A percentile compares a stretch with the other conserved stretches of the same genome.
phyloP scores from a whole-genome alignment of 1,139 yeast species.

The Debaryomycetaceae sp. region DNA sequence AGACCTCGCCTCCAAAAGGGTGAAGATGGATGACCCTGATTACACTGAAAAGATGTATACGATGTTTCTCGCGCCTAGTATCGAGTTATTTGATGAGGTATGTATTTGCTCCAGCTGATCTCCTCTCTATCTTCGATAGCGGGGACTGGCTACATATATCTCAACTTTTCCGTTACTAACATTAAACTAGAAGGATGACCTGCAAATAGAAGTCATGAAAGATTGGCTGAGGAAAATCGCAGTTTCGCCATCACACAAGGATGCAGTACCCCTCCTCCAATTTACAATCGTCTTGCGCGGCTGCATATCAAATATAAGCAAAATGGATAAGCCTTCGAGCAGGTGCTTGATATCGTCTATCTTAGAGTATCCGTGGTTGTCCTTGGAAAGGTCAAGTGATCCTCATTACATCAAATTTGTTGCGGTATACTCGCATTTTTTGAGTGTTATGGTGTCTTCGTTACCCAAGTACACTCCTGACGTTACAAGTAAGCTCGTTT shows the following conservation, averaged over 20 bases:
- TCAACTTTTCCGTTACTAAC: slow-evolving; percentile 11
- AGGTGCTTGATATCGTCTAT: slow-evolving; percentile 23
- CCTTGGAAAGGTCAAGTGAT: slow-evolving; percentile 9
- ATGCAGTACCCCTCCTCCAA: slow-evolving; percentile 25
- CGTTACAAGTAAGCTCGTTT: slow-evolving; percentile 55
- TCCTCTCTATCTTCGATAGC: no score
- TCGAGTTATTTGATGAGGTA: slow-evolving; percentile 57
- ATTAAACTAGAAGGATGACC: slow-evolving; percentile 20
- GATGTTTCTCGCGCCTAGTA: slow-evolving; percentile 55
- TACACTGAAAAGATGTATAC: slow-evolving; percentile 50
- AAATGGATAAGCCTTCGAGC: slow-evolving; percentile 27
- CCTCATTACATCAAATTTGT: slow-evolving; percentile 22
- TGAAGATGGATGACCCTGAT: slow-evolving; percentile 3
- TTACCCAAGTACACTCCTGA: slow-evolving; percentile 85
- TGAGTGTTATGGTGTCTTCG: slow-evolving; percentile 71
- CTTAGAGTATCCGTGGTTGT: slow-evolving; percentile 46
- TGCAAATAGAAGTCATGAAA: slow-evolving; percentile 26
- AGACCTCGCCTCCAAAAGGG: slow-evolving; percentile 3
- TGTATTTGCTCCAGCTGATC: slow-evolving; percentile 24
- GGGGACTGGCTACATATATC: no score
- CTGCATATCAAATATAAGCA: slow-evolving; percentile 25
- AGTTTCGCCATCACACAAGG: slow-evolving; percentile 21
- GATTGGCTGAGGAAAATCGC: slow-evolving; percentile 27
- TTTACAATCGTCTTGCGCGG: slow-evolving; percentile 24
- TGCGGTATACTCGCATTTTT: slow-evolving; percentile 53